phyloP scores from a whole-genome alignment of 805 yeast genomes.

The Debaryomyces hansenii region DNA sequence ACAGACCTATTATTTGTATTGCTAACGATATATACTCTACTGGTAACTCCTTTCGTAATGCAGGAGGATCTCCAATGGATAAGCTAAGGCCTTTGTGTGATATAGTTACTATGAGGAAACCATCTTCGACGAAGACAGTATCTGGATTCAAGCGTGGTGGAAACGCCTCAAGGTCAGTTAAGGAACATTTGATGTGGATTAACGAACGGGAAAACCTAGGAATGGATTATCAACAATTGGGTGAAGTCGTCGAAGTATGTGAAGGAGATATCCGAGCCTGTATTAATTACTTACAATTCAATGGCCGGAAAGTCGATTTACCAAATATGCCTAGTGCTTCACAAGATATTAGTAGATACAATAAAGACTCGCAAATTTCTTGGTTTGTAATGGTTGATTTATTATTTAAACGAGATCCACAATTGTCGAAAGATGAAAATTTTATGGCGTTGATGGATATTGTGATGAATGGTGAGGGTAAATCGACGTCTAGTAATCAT shows the following conservation, averaged over 20 bases:
- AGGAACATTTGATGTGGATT: slow-evolving; percentile 46
- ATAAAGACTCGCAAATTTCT: slow-evolving; percentile 61
- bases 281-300: slow-evolving; percentile 78
- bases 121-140: slow-evolving; percentile 48
- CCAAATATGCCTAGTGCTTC: neutral
- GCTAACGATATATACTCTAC: slow-evolving; percentile 82
- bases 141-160: slow-evolving; percentile 41
- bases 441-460: slow-evolving; percentile 47
- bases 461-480: slow-evolving; percentile 42
- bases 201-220: slow-evolving; percentile 53
- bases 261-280: slow-evolving; percentile 87
- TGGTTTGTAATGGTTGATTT: slow-evolving; percentile 68
- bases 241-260: slow-evolving; percentile 65
- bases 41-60: slow-evolving; percentile 16
- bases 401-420: slow-evolving; percentile 56
- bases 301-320: slow-evolving; percentile 18
- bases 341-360: slow-evolving; percentile 15
- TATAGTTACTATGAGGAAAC: slow-evolving; percentile 61
- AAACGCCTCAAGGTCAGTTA: slow-evolving; percentile 35
- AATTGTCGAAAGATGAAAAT: slow-evolving; percentile 45
- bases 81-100: slow-evolving; percentile 74
- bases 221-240: slow-evolving; percentile 50
- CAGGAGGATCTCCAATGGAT: slow-evolving; percentile 58
- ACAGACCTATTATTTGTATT: slow-evolving; percentile 86
- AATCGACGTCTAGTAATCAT: slow-evolving; percentile 30